Percentiles rank a stretch among this genome's conserved stretches.
phyloP scores from a whole-genome alignment of 352 stramenopile species.

The Phytophthora quininea region DNA sequence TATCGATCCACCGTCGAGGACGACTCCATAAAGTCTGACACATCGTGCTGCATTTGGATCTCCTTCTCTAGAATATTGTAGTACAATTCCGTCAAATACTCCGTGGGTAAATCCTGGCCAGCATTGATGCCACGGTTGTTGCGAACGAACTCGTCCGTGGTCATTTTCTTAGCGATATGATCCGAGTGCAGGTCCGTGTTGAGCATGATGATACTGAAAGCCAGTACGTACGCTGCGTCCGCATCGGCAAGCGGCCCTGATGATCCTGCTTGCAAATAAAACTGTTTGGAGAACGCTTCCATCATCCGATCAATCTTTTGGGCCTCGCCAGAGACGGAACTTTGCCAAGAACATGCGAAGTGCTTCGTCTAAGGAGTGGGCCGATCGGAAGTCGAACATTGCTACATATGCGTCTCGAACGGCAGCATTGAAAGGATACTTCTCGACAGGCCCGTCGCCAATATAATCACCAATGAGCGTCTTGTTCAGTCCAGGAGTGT shows the following conservation, averaged over 20 bases:
- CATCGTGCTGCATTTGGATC: conserved; percentile 91
- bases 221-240: conserved; percentile 96
- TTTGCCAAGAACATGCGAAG: conserved; percentile 93
- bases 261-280: conserved; percentile 81
- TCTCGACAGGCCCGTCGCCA: conserved; percentile 93
- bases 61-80: conserved; percentile 83
- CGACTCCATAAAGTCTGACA: conserved; percentile 81
- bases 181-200: conserved; percentile 99
- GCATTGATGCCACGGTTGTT: conserved; percentile 90
- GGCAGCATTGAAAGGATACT: conserved; percentile 95
- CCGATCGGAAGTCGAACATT: conserved; percentile 95
- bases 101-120: conserved; percentile 70
- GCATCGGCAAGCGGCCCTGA: conserved; percentile 71
- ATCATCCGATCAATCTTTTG: conserved; percentile 99
- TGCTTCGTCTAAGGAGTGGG: conserved; percentile 88
- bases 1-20: conserved; percentile 81
- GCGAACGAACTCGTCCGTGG: conserved; percentile 82
- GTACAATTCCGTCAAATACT: conserved; percentile 81
- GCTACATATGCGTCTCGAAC: conserved; percentile 87
- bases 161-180: conserved; percentile 91
- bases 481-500: conserved; percentile 93
- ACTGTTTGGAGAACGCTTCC: conserved; percentile 95
- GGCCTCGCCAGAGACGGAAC: conserved; percentile 97
- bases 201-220: conserved; percentile 99
- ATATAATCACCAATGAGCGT: conserved; percentile 97